Evolutionary conservation across 345 rosid genomes (phyloP).

Genomic region (Citrus trifoliata): DNA sequence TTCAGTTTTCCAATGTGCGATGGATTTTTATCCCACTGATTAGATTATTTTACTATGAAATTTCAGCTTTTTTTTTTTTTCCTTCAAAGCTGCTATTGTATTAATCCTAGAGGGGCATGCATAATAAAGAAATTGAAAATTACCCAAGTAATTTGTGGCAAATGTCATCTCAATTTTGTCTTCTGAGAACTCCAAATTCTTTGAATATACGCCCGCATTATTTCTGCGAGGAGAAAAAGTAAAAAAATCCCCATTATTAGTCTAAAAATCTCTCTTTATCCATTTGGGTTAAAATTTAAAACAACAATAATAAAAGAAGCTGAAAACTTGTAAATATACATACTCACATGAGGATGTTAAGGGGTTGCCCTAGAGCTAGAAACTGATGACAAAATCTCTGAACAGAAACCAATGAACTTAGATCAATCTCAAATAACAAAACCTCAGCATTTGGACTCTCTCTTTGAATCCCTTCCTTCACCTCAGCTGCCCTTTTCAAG

Average conservation of each 20-base stretch:
- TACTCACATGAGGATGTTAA: slow-evolving; percentile 84
- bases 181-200: slow-evolving; percentile 83
- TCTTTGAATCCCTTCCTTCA: slow-evolving; percentile 50
- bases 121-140: background rate
- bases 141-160: slow-evolving; percentile 90
- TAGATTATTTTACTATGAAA: too few relatives aligned
- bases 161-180: slow-evolving; percentile 95
- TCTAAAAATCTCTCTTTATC: background rate
- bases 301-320: background rate
- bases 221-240: slow-evolving; percentile 49
- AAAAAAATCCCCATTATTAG: background rate
- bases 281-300: background rate
- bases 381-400: slow-evolving; percentile 63
- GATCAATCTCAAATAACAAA: slow-evolving; percentile 60
- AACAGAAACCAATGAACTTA: slow-evolving; percentile 78
- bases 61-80: too few relatives aligned
- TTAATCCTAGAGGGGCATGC: background rate
- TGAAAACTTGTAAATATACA: background rate
- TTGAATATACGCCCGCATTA: slow-evolving; percentile 85
- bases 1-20: too few relatives aligned
- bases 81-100: too few relatives aligned
- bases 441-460: slow-evolving; percentile 67
- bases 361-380: slow-evolving; percentile 64
- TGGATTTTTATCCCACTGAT: too few relatives aligned
- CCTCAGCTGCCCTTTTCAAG: slow-evolving; percentile 57